Evolutionary conservation across 768 basidiomycete species (phyloP).

Genomic region (Roridomyces roridus): DNA sequence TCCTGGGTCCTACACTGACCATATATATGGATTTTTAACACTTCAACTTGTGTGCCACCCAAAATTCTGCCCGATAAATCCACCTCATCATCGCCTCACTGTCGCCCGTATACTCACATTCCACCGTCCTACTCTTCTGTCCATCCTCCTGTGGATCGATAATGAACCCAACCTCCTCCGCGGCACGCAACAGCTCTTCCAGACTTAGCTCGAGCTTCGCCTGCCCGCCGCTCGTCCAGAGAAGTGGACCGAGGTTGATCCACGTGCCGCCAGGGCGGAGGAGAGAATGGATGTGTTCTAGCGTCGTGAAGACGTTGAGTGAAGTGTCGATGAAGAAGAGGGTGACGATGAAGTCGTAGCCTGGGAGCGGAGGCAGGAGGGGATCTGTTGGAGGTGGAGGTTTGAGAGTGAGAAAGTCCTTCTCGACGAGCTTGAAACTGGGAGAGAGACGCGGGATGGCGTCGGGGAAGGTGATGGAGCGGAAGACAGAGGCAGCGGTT

Average conservation of each 20-base stretch:
- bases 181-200: slow-evolving; percentile 64
- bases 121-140: slow-evolving; percentile 47
- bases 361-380: slow-evolving; percentile 25
- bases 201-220: slow-evolving; percentile 64
- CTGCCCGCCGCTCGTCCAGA: slow-evolving; percentile 64
- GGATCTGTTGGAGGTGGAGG: slow-evolving; percentile 26
- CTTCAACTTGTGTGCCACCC: slow-evolving; percentile 57
- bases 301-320: slow-evolving; percentile 54
- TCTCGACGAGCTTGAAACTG: slow-evolving; percentile 53
- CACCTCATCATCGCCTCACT: slow-evolving; percentile 71
- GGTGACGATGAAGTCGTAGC: slow-evolving; percentile 68
- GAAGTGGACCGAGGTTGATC: slow-evolving; percentile 75
- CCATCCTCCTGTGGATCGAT: slow-evolving; percentile 36
- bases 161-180: slow-evolving; percentile 61
- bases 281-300: slow-evolving; percentile 62
- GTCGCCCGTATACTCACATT: slow-evolving; percentile 73
- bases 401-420: slow-evolving; percentile 59
- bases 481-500: slow-evolving; percentile 53
- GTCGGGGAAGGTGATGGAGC: slow-evolving; percentile 64
- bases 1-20: too few species aligned
- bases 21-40: too few species aligned
- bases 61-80: slow-evolving; percentile 73
- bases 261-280: slow-evolving; percentile 69
- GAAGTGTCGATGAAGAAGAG: slow-evolving; percentile 74
- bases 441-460: slow-evolving; percentile 54